These are phyloP conservation scores for Ajuga reptans DNA, from an alignment of 305 asterid species.

Conservation along the genomic window DNA sequence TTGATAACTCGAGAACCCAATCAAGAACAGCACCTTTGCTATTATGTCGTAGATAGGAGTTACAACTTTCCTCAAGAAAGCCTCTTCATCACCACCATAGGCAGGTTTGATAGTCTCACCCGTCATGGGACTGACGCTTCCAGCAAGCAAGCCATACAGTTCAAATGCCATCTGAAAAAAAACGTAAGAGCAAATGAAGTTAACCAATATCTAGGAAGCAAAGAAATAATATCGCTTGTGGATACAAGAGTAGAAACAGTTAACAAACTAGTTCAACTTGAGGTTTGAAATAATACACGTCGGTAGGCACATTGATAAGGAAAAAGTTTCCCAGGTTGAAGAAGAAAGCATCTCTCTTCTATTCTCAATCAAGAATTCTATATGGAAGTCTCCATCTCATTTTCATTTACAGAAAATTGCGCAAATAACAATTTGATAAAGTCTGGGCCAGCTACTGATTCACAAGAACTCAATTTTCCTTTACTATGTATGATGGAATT, in stretches of 20 bases:
- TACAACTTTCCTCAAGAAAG: slow-evolving; percentile 76
- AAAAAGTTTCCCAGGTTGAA: background rate
- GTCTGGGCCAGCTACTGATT: background rate
- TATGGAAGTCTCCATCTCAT: background rate
- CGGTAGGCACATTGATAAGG: background rate
- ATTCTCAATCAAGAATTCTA: background rate
- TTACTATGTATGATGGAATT: background rate
- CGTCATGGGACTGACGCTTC: slow-evolving; percentile 89
- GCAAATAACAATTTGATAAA: background rate
- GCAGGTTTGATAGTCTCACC: slow-evolving; percentile 93
- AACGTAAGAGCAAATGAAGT: background rate
- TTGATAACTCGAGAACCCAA: slow-evolving; percentile 21
- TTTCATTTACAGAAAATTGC: background rate
- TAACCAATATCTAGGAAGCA: background rate
- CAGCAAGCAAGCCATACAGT: slow-evolving; percentile 83
- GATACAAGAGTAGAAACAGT: background rate
- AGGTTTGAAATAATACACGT: background rate
- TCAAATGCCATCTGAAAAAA: slow-evolving; percentile 78
- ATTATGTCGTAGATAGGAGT: slow-evolving; percentile 78
- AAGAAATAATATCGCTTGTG: background rate
- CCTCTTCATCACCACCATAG: slow-evolving; percentile 89
- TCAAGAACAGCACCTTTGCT: slow-evolving; percentile 47
- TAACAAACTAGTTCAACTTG: background rate
- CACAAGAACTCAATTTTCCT: background rate
- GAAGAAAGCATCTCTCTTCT: background rate